Percentiles rank a stretch among this genome's conserved stretches.
Evolutionary conservation across 192 early-diverging fungal species (phyloP).

Genomic region (Obelidium mucronatum): DNA sequence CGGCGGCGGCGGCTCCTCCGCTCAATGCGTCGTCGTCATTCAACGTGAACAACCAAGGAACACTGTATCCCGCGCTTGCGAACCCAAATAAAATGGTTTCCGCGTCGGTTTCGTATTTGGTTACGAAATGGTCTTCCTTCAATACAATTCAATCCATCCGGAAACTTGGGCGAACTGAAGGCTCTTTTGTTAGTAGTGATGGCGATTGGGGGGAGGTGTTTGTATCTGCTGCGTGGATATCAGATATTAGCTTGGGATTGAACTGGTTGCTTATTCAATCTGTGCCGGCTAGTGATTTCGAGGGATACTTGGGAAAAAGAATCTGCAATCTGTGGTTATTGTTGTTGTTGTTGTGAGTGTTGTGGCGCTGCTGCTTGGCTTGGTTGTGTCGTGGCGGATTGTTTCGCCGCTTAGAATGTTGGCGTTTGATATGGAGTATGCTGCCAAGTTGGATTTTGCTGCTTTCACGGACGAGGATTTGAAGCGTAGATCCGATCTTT

Average conservation of each 20-base stretch:
- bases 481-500: no score
- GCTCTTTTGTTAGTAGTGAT: not conserved
- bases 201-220: not conserved
- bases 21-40: not conserved
- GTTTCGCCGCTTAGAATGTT: not conserved
- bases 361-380: not conserved
- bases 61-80: not conserved
- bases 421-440: no score
- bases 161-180: no score
- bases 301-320: not conserved
- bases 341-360: not conserved
- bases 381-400: not conserved
- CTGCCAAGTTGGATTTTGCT: no score
- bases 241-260: not conserved
- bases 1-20: no score
- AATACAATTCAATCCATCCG: not conserved
- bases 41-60: not conserved
- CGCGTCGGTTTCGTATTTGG: not conserved
- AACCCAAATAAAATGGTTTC: slow-evolving; percentile 9
- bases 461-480: no score
- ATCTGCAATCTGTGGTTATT: not conserved
- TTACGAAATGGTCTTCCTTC: not conserved
- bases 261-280: slow-evolving; percentile 7
- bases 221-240: slow-evolving; percentile 7
- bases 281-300: slow-evolving; percentile 11